These are phyloP conservation scores for Sclerotinia subarctica DNA, from an alignment of 2,329 filamentous ascomycete species.

Conservation along the genomic window DNA sequence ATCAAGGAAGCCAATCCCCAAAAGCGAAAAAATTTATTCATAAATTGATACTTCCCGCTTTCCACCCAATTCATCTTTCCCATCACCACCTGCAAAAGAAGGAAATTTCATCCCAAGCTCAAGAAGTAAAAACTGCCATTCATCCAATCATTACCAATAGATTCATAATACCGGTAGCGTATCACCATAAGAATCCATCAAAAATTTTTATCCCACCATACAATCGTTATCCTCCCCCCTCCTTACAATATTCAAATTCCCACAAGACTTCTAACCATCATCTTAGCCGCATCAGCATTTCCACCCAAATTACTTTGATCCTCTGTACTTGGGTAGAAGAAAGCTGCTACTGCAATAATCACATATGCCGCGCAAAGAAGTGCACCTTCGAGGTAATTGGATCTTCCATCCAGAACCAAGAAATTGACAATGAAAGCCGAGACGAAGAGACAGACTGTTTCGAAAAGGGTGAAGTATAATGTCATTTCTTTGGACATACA, in stretches of 20 bases:
- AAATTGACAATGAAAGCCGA: conserved; percentile 86
- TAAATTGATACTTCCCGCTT: not conserved
- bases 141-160: not conserved
- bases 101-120: not conserved
- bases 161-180: not conserved
- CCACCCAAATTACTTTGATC: conserved; percentile 45
- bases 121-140: not conserved
- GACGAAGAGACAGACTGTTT: conserved; percentile 83
- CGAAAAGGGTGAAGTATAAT: conserved; percentile 83
- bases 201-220: not conserved
- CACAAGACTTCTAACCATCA: conserved; percentile 29
- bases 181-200: not conserved
- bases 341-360: conserved; percentile 64
- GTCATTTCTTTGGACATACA: conserved; percentile 66
- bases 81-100: not conserved
- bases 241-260: not conserved
- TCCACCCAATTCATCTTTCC: not conserved
- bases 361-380: conserved; percentile 64
- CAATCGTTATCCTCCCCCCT: not conserved
- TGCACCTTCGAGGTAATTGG: conserved; percentile 81
- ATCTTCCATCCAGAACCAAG: conserved; percentile 77
- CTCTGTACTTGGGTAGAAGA: conserved; percentile 57
- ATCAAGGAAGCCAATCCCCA: not conserved
- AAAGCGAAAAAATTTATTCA: not conserved
- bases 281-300: conserved; percentile 33